Base-by-base conservation (phyloP, 768 basidiomycete species). In the Nevesoporus exiguus region DNA sequence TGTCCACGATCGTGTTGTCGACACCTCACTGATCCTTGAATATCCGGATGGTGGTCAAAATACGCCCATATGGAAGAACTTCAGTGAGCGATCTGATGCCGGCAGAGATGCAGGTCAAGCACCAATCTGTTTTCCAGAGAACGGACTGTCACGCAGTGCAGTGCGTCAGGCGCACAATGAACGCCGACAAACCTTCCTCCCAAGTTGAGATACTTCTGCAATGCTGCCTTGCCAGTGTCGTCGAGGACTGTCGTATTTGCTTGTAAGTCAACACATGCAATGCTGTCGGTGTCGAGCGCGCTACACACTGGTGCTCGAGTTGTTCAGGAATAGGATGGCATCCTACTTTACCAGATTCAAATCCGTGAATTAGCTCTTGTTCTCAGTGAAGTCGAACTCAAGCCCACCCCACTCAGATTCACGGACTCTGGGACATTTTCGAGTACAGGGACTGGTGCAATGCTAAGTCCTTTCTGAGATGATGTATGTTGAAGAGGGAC, bases 161-260 rank as follows among this genome's bases (percentile, higher is more conserved):
- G 67, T 30, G 79, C 78, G 47, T 84, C 87, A 2, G 82, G 79
- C 8, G 84, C 80, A 42, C 84, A 77, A 65, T 90, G 88, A 30
- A 90, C 73, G 2, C 78, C 88, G 36, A 87, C 73, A 57, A 87
- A 88, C 53, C 82, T 86, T 1, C 89, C 89, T 52, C 88, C 88
- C 2, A 72, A 65, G 60, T 86, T 78, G 40, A 90, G 70, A 67
- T 85, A 90, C 13, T 62, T 78, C 55, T 85, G 79, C 51, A 90
- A 76, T 1, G 87, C 86, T 1, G 73, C 68, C 63, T 85, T 81
- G 22, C 85, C 84, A 6, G 70, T 53, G 19, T 74, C 74, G 61
- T 85, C 82, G 27, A 90, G 77, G 39, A 90, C 86, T 57, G 41
- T 55, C 24, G 7, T 19, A 7, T 15, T 44, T 5, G 22, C 48